Conservation (phyloP, 2,329 filamentous ascomycete genomes). For the Monilinia fructigena region DNA sequence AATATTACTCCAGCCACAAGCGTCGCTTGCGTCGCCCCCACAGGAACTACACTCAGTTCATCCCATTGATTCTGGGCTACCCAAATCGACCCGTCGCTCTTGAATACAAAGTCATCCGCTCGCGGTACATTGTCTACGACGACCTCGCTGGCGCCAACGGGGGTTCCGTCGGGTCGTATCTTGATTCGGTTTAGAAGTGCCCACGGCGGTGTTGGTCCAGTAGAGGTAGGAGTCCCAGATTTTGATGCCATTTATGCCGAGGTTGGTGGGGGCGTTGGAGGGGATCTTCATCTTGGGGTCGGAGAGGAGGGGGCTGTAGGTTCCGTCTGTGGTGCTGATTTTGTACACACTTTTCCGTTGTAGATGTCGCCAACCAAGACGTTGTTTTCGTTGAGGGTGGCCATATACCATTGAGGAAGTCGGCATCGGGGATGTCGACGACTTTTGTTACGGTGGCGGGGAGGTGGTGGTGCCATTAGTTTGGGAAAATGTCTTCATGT, state of each 20-base stretch:
- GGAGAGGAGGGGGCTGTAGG: constrained; percentile 33
- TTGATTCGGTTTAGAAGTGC: constrained; percentile 30
- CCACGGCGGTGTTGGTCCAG: constrained; percentile 35
- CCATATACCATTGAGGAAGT: constrained; percentile 38
- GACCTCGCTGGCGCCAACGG: constrained; percentile 22
- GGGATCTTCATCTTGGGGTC: constrained; percentile 32
- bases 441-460: constrained; percentile 23
- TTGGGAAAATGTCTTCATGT: constrained; percentile 30
- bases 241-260: constrained; percentile 37
- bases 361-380: constrained; percentile 35
- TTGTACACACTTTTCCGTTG: constrained; percentile 33
- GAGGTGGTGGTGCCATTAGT: neutral
- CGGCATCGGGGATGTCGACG: constrained; percentile 23
- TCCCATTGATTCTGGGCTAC: constrained; percentile 26
- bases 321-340: constrained; percentile 32
- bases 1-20: constrained; percentile 23
- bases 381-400: constrained; percentile 25
- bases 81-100: constrained; percentile 24
- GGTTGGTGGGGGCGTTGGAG: constrained; percentile 21
- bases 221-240: constrained; percentile 33
- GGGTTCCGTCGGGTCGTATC: constrained; percentile 27
- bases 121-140: constrained; percentile 23
- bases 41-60: constrained; percentile 21
- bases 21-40: neutral
- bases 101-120: constrained; percentile 28